These are phyloP conservation scores for Erythrophleum ivorense DNA, from an alignment of 331 rosid species.

Conservation along the genomic window DNA sequence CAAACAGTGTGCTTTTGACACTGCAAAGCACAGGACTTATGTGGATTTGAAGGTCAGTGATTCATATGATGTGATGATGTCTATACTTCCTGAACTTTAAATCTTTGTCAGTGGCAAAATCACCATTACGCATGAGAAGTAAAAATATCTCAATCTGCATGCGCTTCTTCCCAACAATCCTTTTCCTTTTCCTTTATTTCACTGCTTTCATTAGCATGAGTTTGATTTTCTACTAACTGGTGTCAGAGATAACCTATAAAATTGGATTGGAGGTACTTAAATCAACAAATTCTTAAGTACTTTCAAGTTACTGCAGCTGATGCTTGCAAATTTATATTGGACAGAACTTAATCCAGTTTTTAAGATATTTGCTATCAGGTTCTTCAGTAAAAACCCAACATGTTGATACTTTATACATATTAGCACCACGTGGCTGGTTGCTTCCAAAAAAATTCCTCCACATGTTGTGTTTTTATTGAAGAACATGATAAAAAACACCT, in stretches of 20 bases:
- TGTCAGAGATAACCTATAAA: constrained; percentile 11
- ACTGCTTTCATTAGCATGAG: not conserved
- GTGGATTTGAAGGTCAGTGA: constrained; percentile 83
- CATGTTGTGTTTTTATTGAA: too few relatives aligned
- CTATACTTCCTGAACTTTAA: not conserved
- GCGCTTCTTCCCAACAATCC: not conserved
- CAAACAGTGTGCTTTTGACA: constrained; percentile 78
- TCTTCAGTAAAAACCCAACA: not conserved
- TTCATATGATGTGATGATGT: not conserved
- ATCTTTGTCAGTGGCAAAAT: not conserved
- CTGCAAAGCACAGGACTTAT: constrained; percentile 82
- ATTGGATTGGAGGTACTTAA: constrained; percentile 1
- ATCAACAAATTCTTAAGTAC: not conserved
- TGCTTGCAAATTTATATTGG: not conserved
- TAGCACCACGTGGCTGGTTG: not conserved
- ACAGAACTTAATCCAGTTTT: not conserved
- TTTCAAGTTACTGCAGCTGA: not conserved
- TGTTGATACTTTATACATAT: not conserved
- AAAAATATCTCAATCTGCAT: constrained; percentile 1
- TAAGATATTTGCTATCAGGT: not conserved
- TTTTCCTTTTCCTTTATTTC: not conserved
- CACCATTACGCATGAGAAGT: not conserved
- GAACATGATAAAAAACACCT: too few relatives aligned
- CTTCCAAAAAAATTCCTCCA: too few relatives aligned
- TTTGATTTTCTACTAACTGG: not conserved